A percentile compares a stretch with the other conserved stretches of the same genome.
phyloP scores from a whole-genome alignment of 2,329 filamentous ascomycete species.

The Trichophyton verrucosum region DNA sequence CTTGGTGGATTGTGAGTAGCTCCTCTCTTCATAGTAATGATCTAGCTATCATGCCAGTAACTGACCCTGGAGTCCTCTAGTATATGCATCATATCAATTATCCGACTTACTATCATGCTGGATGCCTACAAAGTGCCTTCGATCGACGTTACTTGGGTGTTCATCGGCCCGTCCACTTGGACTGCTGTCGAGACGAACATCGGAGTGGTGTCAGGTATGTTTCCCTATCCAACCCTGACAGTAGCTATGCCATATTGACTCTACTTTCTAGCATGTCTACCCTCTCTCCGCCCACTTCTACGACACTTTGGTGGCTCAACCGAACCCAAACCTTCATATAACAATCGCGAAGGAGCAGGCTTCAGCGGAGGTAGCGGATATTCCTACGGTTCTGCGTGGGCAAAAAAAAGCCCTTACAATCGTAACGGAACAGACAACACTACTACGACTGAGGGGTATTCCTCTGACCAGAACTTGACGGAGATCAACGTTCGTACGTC shows the following conservation, averaged over 20 bases:
- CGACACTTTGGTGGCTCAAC: neutral
- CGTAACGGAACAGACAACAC: neutral
- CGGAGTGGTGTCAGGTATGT: conserved; percentile 1
- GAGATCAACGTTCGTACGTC: neutral
- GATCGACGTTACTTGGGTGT: conserved; percentile 3
- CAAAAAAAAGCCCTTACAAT: conserved; percentile 13
- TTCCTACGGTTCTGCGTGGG: conserved; percentile 12
- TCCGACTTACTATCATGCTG: conserved; percentile 2
- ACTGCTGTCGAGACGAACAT: conserved; percentile 5
- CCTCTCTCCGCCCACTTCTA: neutral
- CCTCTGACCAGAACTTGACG: neutral
- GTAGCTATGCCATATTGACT: neutral
- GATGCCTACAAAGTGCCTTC: neutral
- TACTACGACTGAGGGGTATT: neutral
- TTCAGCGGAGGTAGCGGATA: neutral
- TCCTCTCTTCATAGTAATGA: neutral
- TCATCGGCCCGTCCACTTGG: conserved; percentile 3
- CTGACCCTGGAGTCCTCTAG: neutral
- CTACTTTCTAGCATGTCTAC: neutral
- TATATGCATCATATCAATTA: conserved; percentile 2
- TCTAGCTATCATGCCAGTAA: neutral
- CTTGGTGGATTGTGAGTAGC: conserved; percentile 20
- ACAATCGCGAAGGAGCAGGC: neutral
- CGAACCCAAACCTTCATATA: neutral
- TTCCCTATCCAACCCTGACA: neutral